Conservation (phyloP, 2,329 filamentous ascomycete genomes). For the Cercospora nicotianae region DNA sequence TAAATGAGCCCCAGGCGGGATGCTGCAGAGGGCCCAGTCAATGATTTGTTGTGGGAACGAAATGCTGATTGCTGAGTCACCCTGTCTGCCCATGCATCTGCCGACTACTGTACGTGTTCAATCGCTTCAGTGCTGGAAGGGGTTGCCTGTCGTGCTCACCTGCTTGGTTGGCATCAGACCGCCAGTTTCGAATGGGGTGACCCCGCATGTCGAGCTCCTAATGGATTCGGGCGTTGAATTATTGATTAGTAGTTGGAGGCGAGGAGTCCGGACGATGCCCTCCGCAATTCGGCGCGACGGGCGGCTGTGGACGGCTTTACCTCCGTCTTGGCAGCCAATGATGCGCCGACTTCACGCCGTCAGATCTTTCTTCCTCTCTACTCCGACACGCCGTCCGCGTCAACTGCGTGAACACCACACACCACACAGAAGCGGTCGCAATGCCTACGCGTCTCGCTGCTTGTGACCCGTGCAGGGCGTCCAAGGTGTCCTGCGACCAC, state of each 20-base stretch:
- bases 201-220: background rate
- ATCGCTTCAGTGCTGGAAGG: background rate
- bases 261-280: too few relatives aligned
- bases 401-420: background rate
- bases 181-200: background rate
- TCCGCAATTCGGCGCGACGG: background rate
- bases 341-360: background rate
- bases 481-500: conserved; percentile 37
- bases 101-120: background rate
- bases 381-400: conserved; percentile 6
- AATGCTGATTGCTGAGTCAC: background rate
- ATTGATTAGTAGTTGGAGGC: background rate
- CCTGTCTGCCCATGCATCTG: background rate
- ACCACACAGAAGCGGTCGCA: background rate
- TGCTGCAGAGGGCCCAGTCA: background rate
- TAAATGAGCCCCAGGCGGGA: background rate
- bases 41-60: background rate
- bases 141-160: background rate
- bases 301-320: background rate
- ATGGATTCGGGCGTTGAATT: background rate
- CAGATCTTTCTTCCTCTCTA: background rate
- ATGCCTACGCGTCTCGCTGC: conserved; percentile 29
- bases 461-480: conserved; percentile 36
- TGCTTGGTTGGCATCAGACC: background rate
- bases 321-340: background rate